A percentile compares a stretch with the other conserved stretches of the same genome.
These are phyloP conservation scores for Boletus vermiculosoides DNA, from an alignment of 768 basidiomycete genomes.

Conservation along the genomic window DNA sequence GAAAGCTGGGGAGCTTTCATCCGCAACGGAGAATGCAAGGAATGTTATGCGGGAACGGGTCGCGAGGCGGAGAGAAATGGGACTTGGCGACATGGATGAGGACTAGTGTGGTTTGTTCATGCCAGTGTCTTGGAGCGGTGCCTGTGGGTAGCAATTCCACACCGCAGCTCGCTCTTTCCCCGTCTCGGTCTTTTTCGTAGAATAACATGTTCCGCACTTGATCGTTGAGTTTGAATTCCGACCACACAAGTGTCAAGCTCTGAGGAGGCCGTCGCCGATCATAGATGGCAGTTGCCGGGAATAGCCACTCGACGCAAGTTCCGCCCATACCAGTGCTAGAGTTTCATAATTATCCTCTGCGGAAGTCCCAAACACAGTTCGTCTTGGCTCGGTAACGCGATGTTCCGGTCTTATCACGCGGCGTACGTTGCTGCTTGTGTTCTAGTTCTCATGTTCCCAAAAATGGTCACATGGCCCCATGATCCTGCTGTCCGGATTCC, in stretches of 20 bases:
- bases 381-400: conserved; percentile 1
- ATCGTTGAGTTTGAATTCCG: conserved; percentile 5
- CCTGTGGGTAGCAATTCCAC: conserved; percentile 2
- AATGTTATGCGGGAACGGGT: conserved; percentile 44
- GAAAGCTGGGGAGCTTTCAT: conserved; percentile 60
- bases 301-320: conserved; percentile 15
- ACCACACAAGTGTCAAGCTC: not conserved
- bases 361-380: not conserved
- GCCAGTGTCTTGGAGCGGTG: conserved; percentile 4
- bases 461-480: not conserved
- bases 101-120: conserved; percentile 27
- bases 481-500: conserved; percentile 4
- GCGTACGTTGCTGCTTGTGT: too few relatives aligned
- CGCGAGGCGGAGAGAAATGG: conserved; percentile 40
- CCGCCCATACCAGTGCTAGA: conserved; percentile 3
- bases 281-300: not conserved
- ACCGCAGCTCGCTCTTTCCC: not conserved
- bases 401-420: not conserved
- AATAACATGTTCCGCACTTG: conserved; percentile 4
- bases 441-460: not conserved
- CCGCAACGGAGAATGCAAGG: conserved; percentile 47
- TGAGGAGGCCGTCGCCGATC: not conserved
- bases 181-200: conserved; percentile 1
- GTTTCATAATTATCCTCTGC: conserved; percentile 11
- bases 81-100: conserved; percentile 43